Evolutionary conservation across 495 filamentous ascomycete genomes (phyloP).

Genomic region (Penicillium silybi): DNA sequence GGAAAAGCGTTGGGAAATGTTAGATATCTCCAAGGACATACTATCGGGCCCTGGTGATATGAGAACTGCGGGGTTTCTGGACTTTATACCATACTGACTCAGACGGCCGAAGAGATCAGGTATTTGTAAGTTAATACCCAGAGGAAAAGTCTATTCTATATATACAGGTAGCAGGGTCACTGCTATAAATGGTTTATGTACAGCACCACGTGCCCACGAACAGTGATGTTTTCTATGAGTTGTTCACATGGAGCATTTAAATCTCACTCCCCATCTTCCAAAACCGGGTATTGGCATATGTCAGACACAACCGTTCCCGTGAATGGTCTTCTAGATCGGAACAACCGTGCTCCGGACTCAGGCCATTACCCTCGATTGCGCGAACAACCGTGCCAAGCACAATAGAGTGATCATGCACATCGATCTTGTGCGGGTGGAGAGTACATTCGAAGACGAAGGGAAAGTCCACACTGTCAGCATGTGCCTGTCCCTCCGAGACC

Average conservation of each 20-base stretch:
- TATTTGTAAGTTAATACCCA: neutral
- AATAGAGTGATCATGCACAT: constrained; percentile 44
- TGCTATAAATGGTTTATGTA: neutral
- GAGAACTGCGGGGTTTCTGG: neutral
- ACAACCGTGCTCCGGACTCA: neutral
- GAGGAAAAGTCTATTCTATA: neutral
- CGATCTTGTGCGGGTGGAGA: constrained; percentile 33
- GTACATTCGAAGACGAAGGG: constrained; percentile 42
- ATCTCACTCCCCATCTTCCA: constrained; percentile 43
- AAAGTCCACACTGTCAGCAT: constrained; percentile 28
- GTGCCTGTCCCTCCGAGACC: neutral
- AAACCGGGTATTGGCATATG: constrained; percentile 44
- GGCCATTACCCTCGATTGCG: constrained; percentile 9
- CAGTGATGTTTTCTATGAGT: neutral
- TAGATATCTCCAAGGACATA: neutral
- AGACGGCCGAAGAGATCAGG: neutral
- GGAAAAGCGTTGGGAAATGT: constrained; percentile 3
- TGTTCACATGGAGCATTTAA: constrained; percentile 4
- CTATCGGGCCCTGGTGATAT: neutral
- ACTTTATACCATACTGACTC: constrained; percentile 12
- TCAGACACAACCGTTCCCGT: constrained; percentile 30
- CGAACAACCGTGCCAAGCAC: constrained; percentile 36
- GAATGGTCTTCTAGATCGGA: constrained; percentile 12
- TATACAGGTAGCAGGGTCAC: neutral
- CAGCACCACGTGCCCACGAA: neutral